phyloP scores from a whole-genome alignment of 352 stramenopile genomes.

The Globisporangium orthogonon region DNA sequence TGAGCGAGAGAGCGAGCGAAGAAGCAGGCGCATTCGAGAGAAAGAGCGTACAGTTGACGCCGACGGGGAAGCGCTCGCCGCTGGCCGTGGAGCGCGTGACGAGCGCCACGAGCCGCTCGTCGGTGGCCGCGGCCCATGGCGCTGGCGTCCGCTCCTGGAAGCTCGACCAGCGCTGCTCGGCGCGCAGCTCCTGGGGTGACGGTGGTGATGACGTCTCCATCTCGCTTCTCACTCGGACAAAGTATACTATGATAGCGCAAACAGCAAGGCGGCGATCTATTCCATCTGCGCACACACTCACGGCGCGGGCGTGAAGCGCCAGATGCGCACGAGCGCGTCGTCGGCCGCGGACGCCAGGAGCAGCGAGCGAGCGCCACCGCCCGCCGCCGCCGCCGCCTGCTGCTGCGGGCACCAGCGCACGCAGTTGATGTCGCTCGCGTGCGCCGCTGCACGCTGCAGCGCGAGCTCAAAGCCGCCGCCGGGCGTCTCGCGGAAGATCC shows the following conservation, averaged over 20 bases:
- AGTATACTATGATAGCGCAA: neutral
- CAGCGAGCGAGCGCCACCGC: conserved; percentile 24
- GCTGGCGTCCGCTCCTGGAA: conserved; percentile 19
- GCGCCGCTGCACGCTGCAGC: conserved; percentile 48
- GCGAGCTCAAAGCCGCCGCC: conserved; percentile 54
- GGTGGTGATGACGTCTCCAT: neutral
- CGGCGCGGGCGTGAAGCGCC: conserved; percentile 40
- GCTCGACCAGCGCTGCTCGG: conserved; percentile 63
- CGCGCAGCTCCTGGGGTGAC: conserved; percentile 42
- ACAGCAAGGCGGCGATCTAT: neutral
- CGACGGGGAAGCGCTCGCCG: conserved; percentile 72
- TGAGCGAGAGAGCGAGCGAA: neutral
- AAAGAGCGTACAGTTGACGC: conserved; percentile 66
- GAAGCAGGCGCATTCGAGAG: neutral
- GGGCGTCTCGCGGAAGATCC: conserved; percentile 65
- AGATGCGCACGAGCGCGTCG: conserved; percentile 59
- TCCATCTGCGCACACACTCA: neutral
- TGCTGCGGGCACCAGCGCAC: conserved; percentile 59
- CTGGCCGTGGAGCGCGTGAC: conserved; percentile 65
- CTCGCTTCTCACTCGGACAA: neutral
- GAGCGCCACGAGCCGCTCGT: conserved; percentile 58
- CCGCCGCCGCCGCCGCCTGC: conserved; percentile 10
- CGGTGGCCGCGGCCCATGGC: conserved; percentile 38
- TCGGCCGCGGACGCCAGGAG: conserved; percentile 63
- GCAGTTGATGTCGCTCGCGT: conserved; percentile 76